Evolutionary conservation across 1,284 basidiomycete genomes (phyloP), one percentile per base, ranked within the genome.

Genomic region (Pyrrhoderma lamaoense): DNA sequence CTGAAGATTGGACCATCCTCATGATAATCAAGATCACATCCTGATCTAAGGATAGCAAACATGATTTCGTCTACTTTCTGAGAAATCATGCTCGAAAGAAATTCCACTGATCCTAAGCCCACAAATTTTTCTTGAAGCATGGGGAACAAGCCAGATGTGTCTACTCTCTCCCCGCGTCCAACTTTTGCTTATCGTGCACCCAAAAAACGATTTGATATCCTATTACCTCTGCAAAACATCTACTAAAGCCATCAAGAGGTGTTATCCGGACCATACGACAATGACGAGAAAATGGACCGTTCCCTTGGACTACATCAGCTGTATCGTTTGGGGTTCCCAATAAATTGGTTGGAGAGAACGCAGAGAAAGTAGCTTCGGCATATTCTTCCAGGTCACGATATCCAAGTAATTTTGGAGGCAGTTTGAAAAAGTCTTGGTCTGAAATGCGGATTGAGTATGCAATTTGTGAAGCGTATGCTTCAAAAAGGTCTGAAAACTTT

Each of bases 391-490:
- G 74, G 61, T 80, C 79, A 18, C 65, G 59, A 61, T 82, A 93
- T 0, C 90, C 91, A 11, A 93, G 70, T 8, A 94, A 69, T 42
- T 74, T 71, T 16, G 81, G 80, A 4, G 87, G 82, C 13, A 95
- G 69, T 14, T 73, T 71, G 48, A 85, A 67, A 31, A 91, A 76
- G 54, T 86, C 79, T 22, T 75, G 67, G 4, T 62, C 61, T 3
- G 67, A 68, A 51, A 71, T 65, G 19, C 76, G 70, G 35, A 88
- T 75, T 1, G 84, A 82, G 58, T 70, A 76, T 0, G 85, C 86
- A 53, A 95, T 73, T 58, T 91, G 85, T 1, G 81, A 79, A 0
- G 86, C 83, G 63, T 96, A 93, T 3, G 82, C 75, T 54, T 82
- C 75, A 61, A 89, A 97, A 3, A 98, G 74, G 2, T 75, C 71